Conservation (phyloP, 2,329 filamentous ascomycete genomes). For the Lomentospora prolificans region DNA sequence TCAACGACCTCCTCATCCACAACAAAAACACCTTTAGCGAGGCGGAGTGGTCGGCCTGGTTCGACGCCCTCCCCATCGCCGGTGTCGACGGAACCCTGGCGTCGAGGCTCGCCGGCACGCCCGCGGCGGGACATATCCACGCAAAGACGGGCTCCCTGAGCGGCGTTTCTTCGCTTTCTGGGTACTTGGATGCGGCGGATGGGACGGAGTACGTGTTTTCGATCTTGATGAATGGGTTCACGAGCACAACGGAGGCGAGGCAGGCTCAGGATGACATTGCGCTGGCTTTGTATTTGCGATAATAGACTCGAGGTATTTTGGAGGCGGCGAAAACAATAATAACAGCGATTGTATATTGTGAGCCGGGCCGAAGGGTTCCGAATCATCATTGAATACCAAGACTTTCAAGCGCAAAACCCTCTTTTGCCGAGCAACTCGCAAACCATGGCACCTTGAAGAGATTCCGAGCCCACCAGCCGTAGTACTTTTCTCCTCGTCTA, state of each 20-base stretch:
- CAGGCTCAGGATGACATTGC: conserved; percentile 9
- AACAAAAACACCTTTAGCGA: background rate
- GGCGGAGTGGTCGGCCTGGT: background rate
- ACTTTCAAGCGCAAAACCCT: no score
- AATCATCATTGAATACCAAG: no score
- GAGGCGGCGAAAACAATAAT: no score
- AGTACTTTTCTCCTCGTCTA: no score
- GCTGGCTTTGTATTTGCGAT: background rate
- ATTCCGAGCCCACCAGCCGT: no score
- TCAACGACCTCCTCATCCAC: background rate
- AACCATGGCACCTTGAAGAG: no score
- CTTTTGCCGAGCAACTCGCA: no score
- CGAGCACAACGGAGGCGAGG: conserved; percentile 3
- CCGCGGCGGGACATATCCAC: background rate
- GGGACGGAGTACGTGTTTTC: conserved; percentile 6
- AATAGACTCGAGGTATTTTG: background rate
- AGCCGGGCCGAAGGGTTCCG: no score
- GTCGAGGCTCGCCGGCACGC: background rate
- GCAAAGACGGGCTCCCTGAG: conserved; percentile 5
- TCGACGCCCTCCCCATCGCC: conserved; percentile 5
- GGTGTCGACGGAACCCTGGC: conserved; percentile 5
- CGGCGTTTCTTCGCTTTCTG: conserved; percentile 2
- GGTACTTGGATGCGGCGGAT: conserved; percentile 5
- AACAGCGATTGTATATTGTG: no score
- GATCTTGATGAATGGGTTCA: conserved; percentile 6